These are phyloP conservation scores for Botrytis paeoniae DNA, from an alignment of 2,329 filamentous ascomycete species.

Conservation along the genomic window DNA sequence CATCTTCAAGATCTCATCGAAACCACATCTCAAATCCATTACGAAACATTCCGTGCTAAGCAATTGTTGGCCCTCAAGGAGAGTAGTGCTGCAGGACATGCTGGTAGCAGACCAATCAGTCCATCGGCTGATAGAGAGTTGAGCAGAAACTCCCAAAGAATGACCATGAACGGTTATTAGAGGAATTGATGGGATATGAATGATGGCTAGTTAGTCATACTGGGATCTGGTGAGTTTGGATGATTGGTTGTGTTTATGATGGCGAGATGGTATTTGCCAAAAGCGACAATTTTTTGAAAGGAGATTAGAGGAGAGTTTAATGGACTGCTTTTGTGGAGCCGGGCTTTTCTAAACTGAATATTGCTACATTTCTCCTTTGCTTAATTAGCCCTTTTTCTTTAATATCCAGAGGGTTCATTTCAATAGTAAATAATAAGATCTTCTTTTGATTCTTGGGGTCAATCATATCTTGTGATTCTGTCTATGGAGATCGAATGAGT, in stretches of 20 bases:
- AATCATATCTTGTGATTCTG: background rate
- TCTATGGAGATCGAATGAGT: background rate
- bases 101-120: conserved; percentile 88
- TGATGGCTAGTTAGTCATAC: conserved; percentile 8
- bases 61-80: conserved; percentile 97
- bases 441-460: conserved; percentile 1
- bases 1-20: conserved; percentile 98
- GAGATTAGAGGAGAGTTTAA: conserved; percentile 34
- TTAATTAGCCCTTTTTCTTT: conserved; percentile 38
- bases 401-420: conserved; percentile 37
- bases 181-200: conserved; percentile 12
- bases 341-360: conserved; percentile 33
- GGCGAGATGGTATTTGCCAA: conserved; percentile 36
- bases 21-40: conserved; percentile 99
- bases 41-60: conserved; percentile 99
- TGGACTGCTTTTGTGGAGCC: conserved; percentile 29
- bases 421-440: conserved; percentile 27
- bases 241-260: conserved; percentile 31
- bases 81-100: conserved; percentile 75
- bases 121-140: conserved; percentile 91
- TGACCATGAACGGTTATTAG: conserved; percentile 99
- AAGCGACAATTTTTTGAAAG: conserved; percentile 38
- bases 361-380: conserved; percentile 38
- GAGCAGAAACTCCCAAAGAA: conserved; percentile 93
- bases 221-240: conserved; percentile 14